Conservation (phyloP, 2,329 filamentous ascomycete species). For the Arthrinium phaeospermum region DNA sequence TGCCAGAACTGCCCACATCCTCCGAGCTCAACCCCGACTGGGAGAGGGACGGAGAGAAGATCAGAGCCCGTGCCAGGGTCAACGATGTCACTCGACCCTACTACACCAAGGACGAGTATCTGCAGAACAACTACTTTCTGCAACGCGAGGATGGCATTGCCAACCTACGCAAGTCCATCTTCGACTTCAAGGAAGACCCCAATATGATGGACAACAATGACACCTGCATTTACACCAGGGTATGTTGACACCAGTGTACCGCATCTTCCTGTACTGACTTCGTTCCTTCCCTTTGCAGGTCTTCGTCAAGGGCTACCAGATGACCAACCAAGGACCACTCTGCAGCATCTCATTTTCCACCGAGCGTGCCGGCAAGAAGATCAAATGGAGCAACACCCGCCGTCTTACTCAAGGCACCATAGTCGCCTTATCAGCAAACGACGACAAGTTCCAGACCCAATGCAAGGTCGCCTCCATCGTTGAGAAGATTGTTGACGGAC, state of each 20-base stretch:
- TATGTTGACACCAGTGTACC: no score
- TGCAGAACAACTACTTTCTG: constrained; percentile 76
- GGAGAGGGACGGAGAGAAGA: constrained; percentile 32
- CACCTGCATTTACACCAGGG: constrained; percentile 73
- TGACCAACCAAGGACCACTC: constrained; percentile 67
- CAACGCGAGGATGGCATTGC: constrained; percentile 76
- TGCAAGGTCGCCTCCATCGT: constrained; percentile 77
- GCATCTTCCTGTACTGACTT: no score
- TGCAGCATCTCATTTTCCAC: constrained; percentile 75
- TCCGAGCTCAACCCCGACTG: constrained; percentile 54
- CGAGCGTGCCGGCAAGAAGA: constrained; percentile 65
- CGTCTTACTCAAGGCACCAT: constrained; percentile 59
- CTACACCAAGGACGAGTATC: constrained; percentile 66
- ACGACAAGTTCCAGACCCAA: constrained; percentile 66
- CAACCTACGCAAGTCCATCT: constrained; percentile 71
- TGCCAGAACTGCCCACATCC: constrained; percentile 60
- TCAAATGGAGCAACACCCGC: constrained; percentile 66
- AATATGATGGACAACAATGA: constrained; percentile 61
- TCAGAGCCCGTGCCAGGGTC: constrained; percentile 45
- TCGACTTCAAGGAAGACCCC: constrained; percentile 57
- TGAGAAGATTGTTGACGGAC: constrained; percentile 68
- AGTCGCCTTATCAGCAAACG: constrained; percentile 56
- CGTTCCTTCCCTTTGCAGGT: constrained; percentile 57
- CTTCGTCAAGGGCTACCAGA: constrained; percentile 67
- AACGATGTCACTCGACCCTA: constrained; percentile 66